Evolutionary conservation across 495 filamentous ascomycete genomes (phyloP).

Genomic region (Neurospora tetraspora): DNA sequence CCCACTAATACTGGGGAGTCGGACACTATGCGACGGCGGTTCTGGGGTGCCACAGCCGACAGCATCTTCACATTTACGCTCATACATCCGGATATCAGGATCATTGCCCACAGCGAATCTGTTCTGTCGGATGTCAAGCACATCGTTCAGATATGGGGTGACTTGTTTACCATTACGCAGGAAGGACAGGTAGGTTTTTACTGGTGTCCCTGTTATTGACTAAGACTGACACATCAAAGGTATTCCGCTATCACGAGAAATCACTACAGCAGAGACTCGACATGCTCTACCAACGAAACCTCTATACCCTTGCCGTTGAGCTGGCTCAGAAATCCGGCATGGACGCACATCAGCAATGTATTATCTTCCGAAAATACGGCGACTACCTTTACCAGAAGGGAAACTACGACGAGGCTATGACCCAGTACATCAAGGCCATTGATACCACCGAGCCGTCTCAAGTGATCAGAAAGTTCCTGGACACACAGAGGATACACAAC

Average conservation of each 20-base stretch:
- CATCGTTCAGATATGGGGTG: conserved; percentile 82
- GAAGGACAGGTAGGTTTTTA: conserved; percentile 67
- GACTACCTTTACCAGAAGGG: conserved; percentile 93
- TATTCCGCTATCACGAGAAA: conserved; percentile 89
- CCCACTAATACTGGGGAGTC: conserved; percentile 44
- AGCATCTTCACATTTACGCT: conserved; percentile 79
- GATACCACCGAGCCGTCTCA: conserved; percentile 92
- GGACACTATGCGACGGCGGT: conserved; percentile 42
- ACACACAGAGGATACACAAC: conserved; percentile 94
- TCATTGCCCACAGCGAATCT: conserved; percentile 81
- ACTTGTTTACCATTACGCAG: conserved; percentile 74
- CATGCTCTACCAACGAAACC: conserved; percentile 85
- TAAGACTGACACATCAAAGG: conserved; percentile 30
- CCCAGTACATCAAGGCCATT: conserved; percentile 92
- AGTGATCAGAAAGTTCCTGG: conserved; percentile 90
- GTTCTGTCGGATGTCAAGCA: conserved; percentile 67
- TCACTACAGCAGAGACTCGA: conserved; percentile 82
- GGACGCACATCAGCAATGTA: conserved; percentile 70
- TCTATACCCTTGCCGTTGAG: conserved; percentile 86
- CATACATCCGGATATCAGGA: conserved; percentile 80
- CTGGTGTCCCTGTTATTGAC: not conserved
- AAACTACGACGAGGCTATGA: conserved; percentile 95
- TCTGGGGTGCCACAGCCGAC: conserved; percentile 58
- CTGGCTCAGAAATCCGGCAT: conserved; percentile 80
- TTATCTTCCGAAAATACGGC: conserved; percentile 88